Conservation (phyloP, 2,329 filamentous ascomycete species). For the Drechslerella coelobrocha region DNA sequence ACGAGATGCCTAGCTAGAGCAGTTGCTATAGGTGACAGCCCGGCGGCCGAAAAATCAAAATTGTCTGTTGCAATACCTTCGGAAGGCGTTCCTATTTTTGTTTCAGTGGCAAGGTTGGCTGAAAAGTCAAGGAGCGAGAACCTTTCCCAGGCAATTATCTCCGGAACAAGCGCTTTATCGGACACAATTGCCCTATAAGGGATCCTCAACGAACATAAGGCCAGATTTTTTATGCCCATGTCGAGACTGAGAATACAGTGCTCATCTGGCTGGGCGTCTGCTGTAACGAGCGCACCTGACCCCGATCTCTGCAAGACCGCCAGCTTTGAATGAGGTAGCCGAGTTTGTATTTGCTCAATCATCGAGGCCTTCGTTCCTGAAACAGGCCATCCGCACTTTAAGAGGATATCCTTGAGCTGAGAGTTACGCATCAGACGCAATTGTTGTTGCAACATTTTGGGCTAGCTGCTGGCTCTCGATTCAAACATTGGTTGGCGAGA, state of each 20-base stretch:
- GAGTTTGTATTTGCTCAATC: slow-evolving; percentile 17
- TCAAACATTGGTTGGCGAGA: background rate
- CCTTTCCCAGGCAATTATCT: slow-evolving; percentile 55
- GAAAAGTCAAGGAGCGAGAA: slow-evolving; percentile 28
- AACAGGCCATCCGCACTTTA: slow-evolving; percentile 42
- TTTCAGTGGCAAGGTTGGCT: background rate
- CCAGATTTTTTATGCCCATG: slow-evolving; percentile 82
- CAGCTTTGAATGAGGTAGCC: slow-evolving; percentile 10
- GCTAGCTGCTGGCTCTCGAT: background rate
- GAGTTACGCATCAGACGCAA: slow-evolving; percentile 21
- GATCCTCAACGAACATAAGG: slow-evolving; percentile 68
- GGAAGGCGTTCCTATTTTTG: background rate
- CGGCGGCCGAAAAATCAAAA: slow-evolving; percentile 57
- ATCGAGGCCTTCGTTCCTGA: slow-evolving; percentile 37
- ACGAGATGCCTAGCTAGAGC: slow-evolving; percentile 32
- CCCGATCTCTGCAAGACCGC: slow-evolving; percentile 9
- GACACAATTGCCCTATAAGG: slow-evolving; percentile 8
- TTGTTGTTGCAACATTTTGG: slow-evolving; percentile 12
- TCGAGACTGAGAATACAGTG: slow-evolving; percentile 76
- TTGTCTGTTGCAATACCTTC: slow-evolving; percentile 13
- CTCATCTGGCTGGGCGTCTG: slow-evolving; percentile 14
- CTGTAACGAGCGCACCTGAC: slow-evolving; percentile 6
- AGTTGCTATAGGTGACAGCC: slow-evolving; percentile 22
- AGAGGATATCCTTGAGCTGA: slow-evolving; percentile 39
- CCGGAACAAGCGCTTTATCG: slow-evolving; percentile 13